Percentiles rank a stretch among this genome's conserved stretches.
These are phyloP conservation scores for Phaeoacremonium minimum DNA, from an alignment of 2,329 filamentous ascomycete genomes.

Conservation along the genomic window DNA sequence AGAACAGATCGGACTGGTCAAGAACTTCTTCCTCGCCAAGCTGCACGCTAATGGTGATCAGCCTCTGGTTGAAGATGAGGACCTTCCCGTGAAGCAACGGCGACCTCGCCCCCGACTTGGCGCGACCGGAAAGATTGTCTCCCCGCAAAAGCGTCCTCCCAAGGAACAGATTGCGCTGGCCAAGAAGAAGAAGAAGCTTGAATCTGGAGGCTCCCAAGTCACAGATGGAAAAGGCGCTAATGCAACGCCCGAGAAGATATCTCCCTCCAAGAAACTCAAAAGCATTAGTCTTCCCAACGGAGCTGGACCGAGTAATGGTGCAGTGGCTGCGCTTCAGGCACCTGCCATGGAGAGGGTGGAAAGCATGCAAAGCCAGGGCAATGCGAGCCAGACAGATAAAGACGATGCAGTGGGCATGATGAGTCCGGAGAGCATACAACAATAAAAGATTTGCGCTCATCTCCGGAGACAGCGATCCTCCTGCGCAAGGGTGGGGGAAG, in stretches of 20 bases:
- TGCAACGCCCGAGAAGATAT: slow-evolving; percentile 26
- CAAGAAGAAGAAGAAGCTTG: slow-evolving; percentile 83
- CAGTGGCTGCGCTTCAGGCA: slow-evolving; percentile 31
- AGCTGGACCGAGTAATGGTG: slow-evolving; percentile 27
- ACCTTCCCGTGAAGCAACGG: slow-evolving; percentile 88
- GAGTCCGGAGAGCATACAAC: slow-evolving; percentile 74
- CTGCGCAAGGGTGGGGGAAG: too few relatives aligned
- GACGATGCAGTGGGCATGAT: slow-evolving; percentile 72
- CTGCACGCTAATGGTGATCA: slow-evolving; percentile 79
- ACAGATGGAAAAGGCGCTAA: slow-evolving; percentile 37
- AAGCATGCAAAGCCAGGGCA: slow-evolving; percentile 54
- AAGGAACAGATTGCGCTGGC: slow-evolving; percentile 79
- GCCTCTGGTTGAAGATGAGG: slow-evolving; percentile 87
- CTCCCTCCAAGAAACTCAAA: slow-evolving; percentile 50
- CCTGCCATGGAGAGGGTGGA: slow-evolving; percentile 54
- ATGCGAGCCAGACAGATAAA: slow-evolving; percentile 62
- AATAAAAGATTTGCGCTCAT: too few relatives aligned
- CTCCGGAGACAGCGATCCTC: too few relatives aligned
- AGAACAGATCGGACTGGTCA: slow-evolving; percentile 79
- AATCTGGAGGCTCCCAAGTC: slow-evolving; percentile 44
- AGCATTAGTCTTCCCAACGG: slow-evolving; percentile 27
- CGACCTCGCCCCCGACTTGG: slow-evolving; percentile 62
- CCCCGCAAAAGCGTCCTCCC: slow-evolving; percentile 75
- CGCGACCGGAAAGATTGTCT: slow-evolving; percentile 79
- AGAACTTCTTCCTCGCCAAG: slow-evolving; percentile 88